These are phyloP conservation scores for Nicotiana undulata DNA, from an alignment of 257 asterid species.

Conservation along the genomic window DNA sequence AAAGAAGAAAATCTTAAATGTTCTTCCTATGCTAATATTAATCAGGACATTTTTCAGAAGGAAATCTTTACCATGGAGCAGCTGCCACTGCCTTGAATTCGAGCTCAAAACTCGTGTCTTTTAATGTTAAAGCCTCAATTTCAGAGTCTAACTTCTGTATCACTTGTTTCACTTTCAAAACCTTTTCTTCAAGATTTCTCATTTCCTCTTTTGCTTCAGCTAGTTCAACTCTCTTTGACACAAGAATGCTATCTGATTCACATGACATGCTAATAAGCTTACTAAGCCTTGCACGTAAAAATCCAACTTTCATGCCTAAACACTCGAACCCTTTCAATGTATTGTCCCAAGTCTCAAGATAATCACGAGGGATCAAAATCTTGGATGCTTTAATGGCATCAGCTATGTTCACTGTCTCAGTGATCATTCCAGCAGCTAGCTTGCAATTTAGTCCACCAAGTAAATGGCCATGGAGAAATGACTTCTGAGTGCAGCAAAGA, in stretches of 20 bases:
- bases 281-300: constrained; percentile 32
- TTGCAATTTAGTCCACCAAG: constrained; percentile 42
- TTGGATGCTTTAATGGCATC: constrained; percentile 42
- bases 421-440: constrained; percentile 43
- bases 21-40: background rate
- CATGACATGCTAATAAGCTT: constrained; percentile 20
- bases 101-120: constrained; percentile 12
- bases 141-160: constrained; percentile 22
- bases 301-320: constrained; percentile 60
- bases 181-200: constrained; percentile 17
- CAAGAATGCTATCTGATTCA: constrained; percentile 18
- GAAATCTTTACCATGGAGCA: constrained; percentile 43
- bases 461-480: constrained; percentile 45
- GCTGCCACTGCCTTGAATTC: constrained; percentile 28
- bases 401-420: constrained; percentile 40
- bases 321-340: constrained; percentile 51
- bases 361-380: constrained; percentile 17
- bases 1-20: too few species aligned
- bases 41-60: background rate
- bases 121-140: constrained; percentile 28
- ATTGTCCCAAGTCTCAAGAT: constrained; percentile 41
- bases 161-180: constrained; percentile 18
- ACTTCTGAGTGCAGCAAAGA: constrained; percentile 46
- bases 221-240: constrained; percentile 25
- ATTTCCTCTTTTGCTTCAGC: constrained; percentile 24